Percentiles rank a stretch among this genome's conserved stretches.
phyloP scores from a whole-genome alignment of 1,139 yeast species.

The Magnusiomyces sp. region DNA sequence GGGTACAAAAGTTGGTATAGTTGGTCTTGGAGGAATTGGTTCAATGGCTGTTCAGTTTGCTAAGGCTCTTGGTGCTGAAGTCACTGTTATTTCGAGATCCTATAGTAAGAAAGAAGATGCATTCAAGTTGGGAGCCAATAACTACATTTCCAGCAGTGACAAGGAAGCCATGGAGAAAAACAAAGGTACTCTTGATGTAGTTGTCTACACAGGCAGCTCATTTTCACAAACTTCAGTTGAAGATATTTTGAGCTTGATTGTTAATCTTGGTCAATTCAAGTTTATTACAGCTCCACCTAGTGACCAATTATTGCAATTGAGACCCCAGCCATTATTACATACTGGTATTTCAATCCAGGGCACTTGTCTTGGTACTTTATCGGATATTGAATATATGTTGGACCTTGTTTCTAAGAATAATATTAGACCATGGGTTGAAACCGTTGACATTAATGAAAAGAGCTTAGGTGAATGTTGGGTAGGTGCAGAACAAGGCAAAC shows the following conservation, averaged over 20 bases:
- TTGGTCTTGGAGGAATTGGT: constrained; percentile 52
- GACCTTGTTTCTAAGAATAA: constrained; percentile 43
- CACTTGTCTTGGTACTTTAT: constrained; percentile 37
- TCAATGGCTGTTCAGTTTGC: constrained; percentile 48
- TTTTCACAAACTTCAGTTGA: background rate
- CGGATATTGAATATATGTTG: constrained; percentile 47
- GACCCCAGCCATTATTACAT: background rate
- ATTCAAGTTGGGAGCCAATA: constrained; percentile 38
- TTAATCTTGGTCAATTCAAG: background rate
- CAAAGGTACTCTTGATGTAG: background rate
- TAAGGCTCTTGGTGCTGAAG: constrained; percentile 46
- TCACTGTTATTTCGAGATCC: constrained; percentile 40
- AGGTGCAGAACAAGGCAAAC: constrained; percentile 46
- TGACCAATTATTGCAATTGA: background rate
- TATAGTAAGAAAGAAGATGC: constrained; percentile 40
- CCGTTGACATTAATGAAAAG: constrained; percentile 43
- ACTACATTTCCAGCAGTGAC: background rate
- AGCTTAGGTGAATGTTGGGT: constrained; percentile 38
- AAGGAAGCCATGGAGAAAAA: background rate
- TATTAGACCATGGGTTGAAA: constrained; percentile 52
- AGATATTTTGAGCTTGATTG: background rate
- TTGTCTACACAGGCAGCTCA: background rate
- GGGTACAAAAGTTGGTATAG: constrained; percentile 42
- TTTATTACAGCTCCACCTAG: background rate
- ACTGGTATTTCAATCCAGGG: background rate